A percentile compares a stretch with the other conserved stretches of the same genome.
Conservation (phyloP, 768 basidiomycete genomes). For the Hydnum rufescens region DNA sequence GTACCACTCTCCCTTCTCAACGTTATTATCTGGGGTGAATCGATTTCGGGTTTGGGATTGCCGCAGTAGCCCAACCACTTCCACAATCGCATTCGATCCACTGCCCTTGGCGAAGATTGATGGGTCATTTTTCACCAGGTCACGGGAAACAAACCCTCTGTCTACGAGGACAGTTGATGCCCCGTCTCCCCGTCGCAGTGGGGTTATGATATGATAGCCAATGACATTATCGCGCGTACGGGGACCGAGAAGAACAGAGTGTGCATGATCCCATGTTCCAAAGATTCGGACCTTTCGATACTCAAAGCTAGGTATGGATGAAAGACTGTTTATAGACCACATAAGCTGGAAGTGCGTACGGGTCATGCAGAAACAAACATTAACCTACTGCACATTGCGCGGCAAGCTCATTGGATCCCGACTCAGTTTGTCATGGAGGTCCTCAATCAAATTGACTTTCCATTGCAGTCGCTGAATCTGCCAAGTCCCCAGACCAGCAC, state of each 20-base stretch:
- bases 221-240: slow-evolving; percentile 74
- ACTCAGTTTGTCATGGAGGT: slow-evolving; percentile 76
- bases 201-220: slow-evolving; percentile 78
- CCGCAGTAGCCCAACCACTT: slow-evolving; percentile 73
- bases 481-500: slow-evolving; percentile 81
- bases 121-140: slow-evolving; percentile 17
- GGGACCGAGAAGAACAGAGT: slow-evolving; percentile 65
- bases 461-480: slow-evolving; percentile 84
- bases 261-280: slow-evolving; percentile 63
- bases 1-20: slow-evolving; percentile 68
- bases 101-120: slow-evolving; percentile 11
- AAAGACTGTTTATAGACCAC: slow-evolving; percentile 26
- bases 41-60: slow-evolving; percentile 42
- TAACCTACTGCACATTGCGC: slow-evolving; percentile 65
- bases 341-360: slow-evolving; percentile 10
- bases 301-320: slow-evolving; percentile 68
- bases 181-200: slow-evolving; percentile 58
- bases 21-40: slow-evolving; percentile 82
- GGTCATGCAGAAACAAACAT: slow-evolving; percentile 9
- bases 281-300: slow-evolving; percentile 67
- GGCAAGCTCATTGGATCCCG: slow-evolving; percentile 63
- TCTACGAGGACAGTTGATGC: slow-evolving; percentile 70
- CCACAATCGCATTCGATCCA: slow-evolving; percentile 31
- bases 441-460: slow-evolving; percentile 87
- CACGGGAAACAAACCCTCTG: slow-evolving; percentile 66